phyloP scores from a whole-genome alignment of 306 rosid species.

The Urtica urens region DNA sequence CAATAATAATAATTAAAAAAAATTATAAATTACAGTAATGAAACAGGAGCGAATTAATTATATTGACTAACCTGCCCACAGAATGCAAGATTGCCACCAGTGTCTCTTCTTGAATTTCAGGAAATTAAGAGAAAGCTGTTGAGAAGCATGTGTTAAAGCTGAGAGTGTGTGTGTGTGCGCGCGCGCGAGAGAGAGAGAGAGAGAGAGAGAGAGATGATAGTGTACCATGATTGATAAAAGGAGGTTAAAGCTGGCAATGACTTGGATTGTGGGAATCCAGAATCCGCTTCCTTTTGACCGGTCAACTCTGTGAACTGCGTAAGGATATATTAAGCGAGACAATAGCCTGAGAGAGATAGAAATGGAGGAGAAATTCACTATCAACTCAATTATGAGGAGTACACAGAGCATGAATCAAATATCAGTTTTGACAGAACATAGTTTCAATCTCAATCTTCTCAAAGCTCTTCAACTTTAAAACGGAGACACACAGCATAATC shows the following conservation, averaged over 20 bases:
- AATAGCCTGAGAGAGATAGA: conserved; percentile 56
- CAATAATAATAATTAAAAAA: background rate
- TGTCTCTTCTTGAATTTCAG: conserved; percentile 45
- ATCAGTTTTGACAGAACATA: too few species aligned
- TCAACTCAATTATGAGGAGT: too few species aligned
- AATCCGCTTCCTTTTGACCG: conserved; percentile 76
- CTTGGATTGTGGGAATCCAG: conserved; percentile 89
- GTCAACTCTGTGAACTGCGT: conserved; percentile 64
- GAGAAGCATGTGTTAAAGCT: too few species aligned
- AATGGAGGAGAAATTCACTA: too few species aligned
- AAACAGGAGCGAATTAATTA: conserved; percentile 8
- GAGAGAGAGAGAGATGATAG: conserved; percentile 1
- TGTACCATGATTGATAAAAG: conserved; percentile 67
- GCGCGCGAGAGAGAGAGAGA: too few species aligned
- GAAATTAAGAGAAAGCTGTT: conserved; percentile 46
- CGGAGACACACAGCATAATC: too few species aligned
- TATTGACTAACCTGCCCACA: conserved; percentile 69
- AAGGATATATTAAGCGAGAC: conserved; percentile 50
- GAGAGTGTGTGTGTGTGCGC: too few species aligned
- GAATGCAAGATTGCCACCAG: conserved; percentile 81
- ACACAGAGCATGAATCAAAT: too few species aligned
- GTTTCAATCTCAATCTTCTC: too few species aligned
- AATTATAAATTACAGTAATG: conserved; percentile 5
- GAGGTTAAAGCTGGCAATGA: conserved; percentile 79
- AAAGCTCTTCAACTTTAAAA: too few species aligned